These are phyloP conservation scores for Talaromyces albobiverticillius DNA, from an alignment of 2,329 filamentous ascomycete genomes.

Conservation along the genomic window DNA sequence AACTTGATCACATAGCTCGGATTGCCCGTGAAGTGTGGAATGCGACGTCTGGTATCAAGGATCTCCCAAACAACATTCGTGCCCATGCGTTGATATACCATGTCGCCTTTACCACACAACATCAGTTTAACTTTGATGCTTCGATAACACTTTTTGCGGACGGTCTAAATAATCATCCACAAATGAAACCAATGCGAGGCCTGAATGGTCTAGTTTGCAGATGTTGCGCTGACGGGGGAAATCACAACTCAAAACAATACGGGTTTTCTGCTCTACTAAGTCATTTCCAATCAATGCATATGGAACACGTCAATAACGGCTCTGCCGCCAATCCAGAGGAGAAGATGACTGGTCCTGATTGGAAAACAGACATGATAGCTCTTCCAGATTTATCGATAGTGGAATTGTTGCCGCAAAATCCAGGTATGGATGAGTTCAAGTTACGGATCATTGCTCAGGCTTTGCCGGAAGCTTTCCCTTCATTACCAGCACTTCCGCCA, in stretches of 20 bases:
- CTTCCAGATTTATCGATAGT: slow-evolving; percentile 47
- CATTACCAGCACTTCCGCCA: slow-evolving; percentile 3
- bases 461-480: slow-evolving; percentile 45
- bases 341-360: slow-evolving; percentile 42
- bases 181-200: slow-evolving; percentile 56
- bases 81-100: slow-evolving; percentile 65
- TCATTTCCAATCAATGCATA: slow-evolving; percentile 38
- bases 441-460: slow-evolving; percentile 51
- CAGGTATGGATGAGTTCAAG: slow-evolving; percentile 56
- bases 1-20: slow-evolving; percentile 53
- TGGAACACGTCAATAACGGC: slow-evolving; percentile 24
- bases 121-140: slow-evolving; percentile 57
- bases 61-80: slow-evolving; percentile 61
- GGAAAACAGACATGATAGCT: slow-evolving; percentile 61
- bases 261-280: slow-evolving; percentile 30
- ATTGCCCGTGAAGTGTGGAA: slow-evolving; percentile 64
- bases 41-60: slow-evolving; percentile 56
- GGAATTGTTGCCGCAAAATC: slow-evolving; percentile 9
- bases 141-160: slow-evolving; percentile 60
- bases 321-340: slow-evolving; percentile 19
- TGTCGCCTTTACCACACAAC: slow-evolving; percentile 56
- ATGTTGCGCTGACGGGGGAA: slow-evolving; percentile 39
- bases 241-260: slow-evolving; percentile 23
- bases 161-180: slow-evolving; percentile 54
- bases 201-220: slow-evolving; percentile 57